Evolutionary conservation across 1,284 basidiomycete genomes (phyloP), one percentile per base, ranked within the genome.

Genomic region (Marasmius oreades): DNA sequence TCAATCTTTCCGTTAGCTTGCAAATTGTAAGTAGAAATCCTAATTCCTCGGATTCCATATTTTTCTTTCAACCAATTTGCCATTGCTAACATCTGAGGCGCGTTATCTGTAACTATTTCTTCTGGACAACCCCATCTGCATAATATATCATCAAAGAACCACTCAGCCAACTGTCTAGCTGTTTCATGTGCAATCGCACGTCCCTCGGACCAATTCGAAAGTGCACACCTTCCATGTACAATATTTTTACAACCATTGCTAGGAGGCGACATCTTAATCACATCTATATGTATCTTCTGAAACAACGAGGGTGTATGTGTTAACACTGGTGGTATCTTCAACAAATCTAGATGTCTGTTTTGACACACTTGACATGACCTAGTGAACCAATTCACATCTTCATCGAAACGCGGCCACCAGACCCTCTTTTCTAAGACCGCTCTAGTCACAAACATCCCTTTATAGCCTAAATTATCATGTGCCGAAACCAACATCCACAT

Each of bases 391-490:
- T n/a, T n/a, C n/a, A n/a, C n/a, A n/a, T n/a, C n/a, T n/a, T n/a
- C n/a, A n/a, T n/a, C n/a, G n/a, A n/a, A n/a, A n/a, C n/a, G n/a
- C n/a, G n/a, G n/a, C n/a, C n/a, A n/a, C 1, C 26, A 11, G 34
- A 61, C 62, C 14, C 11, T 0, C 60, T 55, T 10, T 62, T 66
- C 66, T 64, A 68, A 58, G 57, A 68, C 48, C 67, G 65, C 1
- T 60, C 8, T 24, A 48, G 14, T 5, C 50, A 34, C 0, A 66
- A 45, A 7, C 60, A 45, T 1, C 51, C 45, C n/a, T 37, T 55
- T n/a, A n/a, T n/a, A n/a, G n/a, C n/a, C n/a, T n/a, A n/a, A n/a
- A n/a, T n/a, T n/a, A n/a, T n/a, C n/a, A 51, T 51, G 24, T 34
- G 24, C 16, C n/a, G n/a, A 11, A 20, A 18, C n/a, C 20, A 48